Evolutionary conservation across 2,329 filamentous ascomycete genomes (phyloP).

Genomic region (Hypoxylon sp.): DNA sequence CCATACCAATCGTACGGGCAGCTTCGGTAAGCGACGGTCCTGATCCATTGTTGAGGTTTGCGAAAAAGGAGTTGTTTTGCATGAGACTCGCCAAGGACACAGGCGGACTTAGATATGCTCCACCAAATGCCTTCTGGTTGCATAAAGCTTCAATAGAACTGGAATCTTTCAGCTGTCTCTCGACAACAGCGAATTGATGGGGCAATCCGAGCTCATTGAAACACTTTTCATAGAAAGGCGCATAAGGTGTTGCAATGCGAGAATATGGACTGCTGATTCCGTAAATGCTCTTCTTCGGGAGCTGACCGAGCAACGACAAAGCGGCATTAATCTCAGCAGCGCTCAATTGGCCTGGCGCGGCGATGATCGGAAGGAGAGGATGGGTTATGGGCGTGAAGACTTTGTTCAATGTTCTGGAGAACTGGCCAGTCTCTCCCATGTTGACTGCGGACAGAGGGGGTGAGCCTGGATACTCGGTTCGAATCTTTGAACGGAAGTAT

Average conservation of each 20-base stretch:
- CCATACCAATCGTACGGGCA: constrained; percentile 80
- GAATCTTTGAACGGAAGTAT: constrained; percentile 85
- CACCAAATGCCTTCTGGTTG: constrained; percentile 81
- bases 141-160: constrained; percentile 79
- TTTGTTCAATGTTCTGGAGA: constrained; percentile 85
- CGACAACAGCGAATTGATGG: constrained; percentile 81
- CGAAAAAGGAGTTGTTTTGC: constrained; percentile 66
- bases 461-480: constrained; percentile 73
- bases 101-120: constrained; percentile 83
- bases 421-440: constrained; percentile 88
- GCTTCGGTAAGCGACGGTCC: constrained; percentile 78
- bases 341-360: constrained; percentile 86
- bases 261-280: constrained; percentile 80
- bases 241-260: constrained; percentile 74
- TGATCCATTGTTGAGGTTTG: constrained; percentile 62
- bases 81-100: constrained; percentile 72
- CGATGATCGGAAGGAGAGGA: constrained; percentile 84
- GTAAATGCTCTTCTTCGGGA: constrained; percentile 84
- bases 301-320: constrained; percentile 81
- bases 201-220: constrained; percentile 88
- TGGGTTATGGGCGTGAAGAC: constrained; percentile 92
- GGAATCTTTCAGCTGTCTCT: constrained; percentile 74
- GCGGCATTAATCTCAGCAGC: constrained; percentile 87
- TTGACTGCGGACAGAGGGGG: constrained; percentile 87
- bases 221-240: constrained; percentile 88